Evolutionary conservation across 75 land plant genomes (phyloP), one percentile per base, ranked within the genome.

Genomic region (Sequoiadendron giganteum): DNA sequence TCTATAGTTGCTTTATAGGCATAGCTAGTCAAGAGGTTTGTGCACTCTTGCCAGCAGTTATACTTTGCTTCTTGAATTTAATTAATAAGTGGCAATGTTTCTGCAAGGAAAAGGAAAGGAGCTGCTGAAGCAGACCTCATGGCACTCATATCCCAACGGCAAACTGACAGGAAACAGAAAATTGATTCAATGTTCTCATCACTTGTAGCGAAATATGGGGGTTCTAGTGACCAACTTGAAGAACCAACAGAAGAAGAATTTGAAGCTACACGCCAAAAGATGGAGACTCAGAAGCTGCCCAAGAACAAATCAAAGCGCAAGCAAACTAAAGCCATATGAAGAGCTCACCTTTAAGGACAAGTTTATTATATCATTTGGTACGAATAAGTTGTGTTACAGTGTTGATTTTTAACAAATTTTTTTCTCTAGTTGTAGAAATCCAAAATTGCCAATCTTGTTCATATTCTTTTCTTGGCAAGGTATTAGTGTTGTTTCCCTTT

Each of bases 221-320:
- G 89, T 3, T 89, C 85, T 28, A 68, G 54, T 32, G 76, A 88
- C 30, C 80, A 38, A 38, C 56, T 32, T 30, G 79, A 21, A 19
- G 96, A 95, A 86, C 97, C 97, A 0, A 91, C 93, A 42, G 99
- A 97, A 65, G 99, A 96, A 86, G 99, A 97, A 85, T 97, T 97
- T 90, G 91, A 93, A 87, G 95, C 95, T 85, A 93, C 97, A 54
- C 91, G 91, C 85, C 91, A 92, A 83, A 92, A 92, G 83, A 87
- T 97, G 68, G 94, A 94, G 79, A 86, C 86, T 25, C 25, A 36
- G 10, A 89, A 83, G 36, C 86, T 73, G 86, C 2, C 77, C 15
- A 73, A 73, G 38, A 73, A 34, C 77, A 73, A 73, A 73, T 34
- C 77, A 73, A 73, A 73, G 11, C 77, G 77, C 77, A 73, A 73